phyloP scores from a whole-genome alignment of 176 grass and related monocot genomes.

The Bromus sterilis region DNA sequence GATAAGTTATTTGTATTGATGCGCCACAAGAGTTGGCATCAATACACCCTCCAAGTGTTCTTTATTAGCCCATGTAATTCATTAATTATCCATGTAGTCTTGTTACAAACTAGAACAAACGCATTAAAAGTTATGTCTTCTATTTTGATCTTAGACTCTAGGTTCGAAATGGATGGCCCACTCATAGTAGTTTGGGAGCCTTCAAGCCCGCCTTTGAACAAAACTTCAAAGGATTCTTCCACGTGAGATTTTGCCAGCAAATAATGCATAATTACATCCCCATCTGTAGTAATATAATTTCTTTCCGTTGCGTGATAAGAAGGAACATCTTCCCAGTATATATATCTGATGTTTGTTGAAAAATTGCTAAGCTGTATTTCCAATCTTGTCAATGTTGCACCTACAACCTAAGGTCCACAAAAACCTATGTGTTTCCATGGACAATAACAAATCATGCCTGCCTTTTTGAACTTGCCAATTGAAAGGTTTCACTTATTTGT shows the following conservation, averaged over 20 bases:
- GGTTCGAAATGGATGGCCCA: background rate
- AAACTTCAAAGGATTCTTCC: background rate
- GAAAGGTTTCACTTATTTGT: too few relatives aligned
- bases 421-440: background rate
- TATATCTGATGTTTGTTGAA: too few relatives aligned
- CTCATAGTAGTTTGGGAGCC: background rate
- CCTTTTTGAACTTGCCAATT: too few relatives aligned
- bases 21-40: too few relatives aligned
- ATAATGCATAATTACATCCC: background rate
- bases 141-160: background rate
- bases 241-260: background rate
- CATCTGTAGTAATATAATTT: background rate
- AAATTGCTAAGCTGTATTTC: too few relatives aligned
- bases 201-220: background rate
- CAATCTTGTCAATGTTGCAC: too few relatives aligned
- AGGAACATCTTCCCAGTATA: background rate
- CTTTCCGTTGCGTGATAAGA: background rate
- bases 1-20: too few relatives aligned
- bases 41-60: too few relatives aligned
- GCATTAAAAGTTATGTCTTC: background rate
- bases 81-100: too few relatives aligned
- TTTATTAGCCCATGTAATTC: too few relatives aligned
- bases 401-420: background rate
- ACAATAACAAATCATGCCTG: too few relatives aligned
- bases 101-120: too few relatives aligned